Evolutionary conservation across 2,329 filamentous ascomycete species (phyloP).

Genomic region (Talaromyces sp.): DNA sequence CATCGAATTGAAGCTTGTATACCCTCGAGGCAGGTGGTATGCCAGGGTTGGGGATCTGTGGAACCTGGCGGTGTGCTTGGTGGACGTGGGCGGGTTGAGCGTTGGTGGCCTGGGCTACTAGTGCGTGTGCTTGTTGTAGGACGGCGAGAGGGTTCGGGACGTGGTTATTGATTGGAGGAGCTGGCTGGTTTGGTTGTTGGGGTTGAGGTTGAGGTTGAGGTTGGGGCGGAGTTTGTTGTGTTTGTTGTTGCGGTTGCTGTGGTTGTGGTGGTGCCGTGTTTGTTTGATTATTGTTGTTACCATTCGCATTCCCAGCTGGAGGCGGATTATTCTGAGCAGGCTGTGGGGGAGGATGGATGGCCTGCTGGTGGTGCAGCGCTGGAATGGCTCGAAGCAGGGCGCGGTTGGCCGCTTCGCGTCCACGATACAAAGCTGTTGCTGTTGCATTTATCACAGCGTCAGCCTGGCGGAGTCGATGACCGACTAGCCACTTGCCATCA

Average conservation of each 20-base stretch:
- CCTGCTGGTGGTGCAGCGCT: constrained; percentile 23
- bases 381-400: neutral
- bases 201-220: neutral
- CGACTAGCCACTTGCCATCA: constrained; percentile 77
- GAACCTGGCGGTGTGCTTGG: neutral
- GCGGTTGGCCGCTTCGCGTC: constrained; percentile 9
- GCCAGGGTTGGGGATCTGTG: constrained; percentile 1
- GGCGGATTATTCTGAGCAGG: neutral
- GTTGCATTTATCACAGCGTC: constrained; percentile 40
- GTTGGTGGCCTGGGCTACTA: constrained; percentile 1
- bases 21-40: constrained; percentile 55
- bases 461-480: constrained; percentile 65
- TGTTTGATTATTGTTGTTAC: constrained; percentile 8
- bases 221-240: too few relatives aligned
- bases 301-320: constrained; percentile 24
- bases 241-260: constrained; percentile 22
- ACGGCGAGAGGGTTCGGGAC: constrained; percentile 7
- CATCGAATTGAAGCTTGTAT: constrained; percentile 96
- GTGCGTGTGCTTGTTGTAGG: constrained; percentile 3
- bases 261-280: neutral
- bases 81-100: neutral
- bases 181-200: constrained; percentile 8
- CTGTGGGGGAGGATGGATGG: neutral
- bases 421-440: constrained; percentile 5
- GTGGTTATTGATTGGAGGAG: constrained; percentile 1